A percentile compares a stretch with the other conserved stretches of the same genome.
Evolutionary conservation across 2,329 filamentous ascomycete species (phyloP).

Genomic region (Alternaria gaisen): DNA sequence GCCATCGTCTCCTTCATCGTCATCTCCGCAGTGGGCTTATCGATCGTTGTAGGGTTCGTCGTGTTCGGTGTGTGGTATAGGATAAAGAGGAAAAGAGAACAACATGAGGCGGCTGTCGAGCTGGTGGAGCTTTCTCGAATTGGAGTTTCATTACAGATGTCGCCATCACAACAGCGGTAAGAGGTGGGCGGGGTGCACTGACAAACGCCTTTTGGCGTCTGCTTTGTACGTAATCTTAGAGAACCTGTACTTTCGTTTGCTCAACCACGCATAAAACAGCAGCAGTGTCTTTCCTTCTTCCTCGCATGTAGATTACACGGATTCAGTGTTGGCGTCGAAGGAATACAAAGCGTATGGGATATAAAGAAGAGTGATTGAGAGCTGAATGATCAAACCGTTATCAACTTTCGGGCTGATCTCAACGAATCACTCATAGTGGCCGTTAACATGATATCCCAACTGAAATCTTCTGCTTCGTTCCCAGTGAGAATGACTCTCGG

Average conservation of each 20-base stretch:
- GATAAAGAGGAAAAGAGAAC: conserved; percentile 6
- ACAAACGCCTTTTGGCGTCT: background rate
- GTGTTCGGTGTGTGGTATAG: conserved; percentile 5
- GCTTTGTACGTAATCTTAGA: background rate
- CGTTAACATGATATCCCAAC: background rate
- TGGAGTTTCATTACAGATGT: background rate
- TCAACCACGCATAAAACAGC: background rate
- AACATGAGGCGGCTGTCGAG: background rate
- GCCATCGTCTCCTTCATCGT: background rate
- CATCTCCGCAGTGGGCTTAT: conserved; percentile 1
- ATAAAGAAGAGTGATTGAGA: background rate
- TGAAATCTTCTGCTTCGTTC: background rate
- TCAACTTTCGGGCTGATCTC: background rate
- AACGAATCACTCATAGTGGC: background rate
- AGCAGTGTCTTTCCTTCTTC: background rate
- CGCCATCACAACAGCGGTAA: background rate
- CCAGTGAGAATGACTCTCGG: background rate
- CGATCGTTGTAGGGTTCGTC: background rate
- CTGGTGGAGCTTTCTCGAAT: conserved; percentile 2
- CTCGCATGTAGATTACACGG: background rate
- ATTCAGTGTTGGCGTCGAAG: background rate
- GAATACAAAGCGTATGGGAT: background rate
- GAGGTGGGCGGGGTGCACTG: background rate
- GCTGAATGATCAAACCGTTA: background rate
- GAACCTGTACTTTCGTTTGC: background rate